A percentile compares a stretch with the other conserved stretches of the same genome.
These are phyloP conservation scores for Durusdinium trenchii DNA, from an alignment of 73 alveolate species.

Conservation along the genomic window DNA sequence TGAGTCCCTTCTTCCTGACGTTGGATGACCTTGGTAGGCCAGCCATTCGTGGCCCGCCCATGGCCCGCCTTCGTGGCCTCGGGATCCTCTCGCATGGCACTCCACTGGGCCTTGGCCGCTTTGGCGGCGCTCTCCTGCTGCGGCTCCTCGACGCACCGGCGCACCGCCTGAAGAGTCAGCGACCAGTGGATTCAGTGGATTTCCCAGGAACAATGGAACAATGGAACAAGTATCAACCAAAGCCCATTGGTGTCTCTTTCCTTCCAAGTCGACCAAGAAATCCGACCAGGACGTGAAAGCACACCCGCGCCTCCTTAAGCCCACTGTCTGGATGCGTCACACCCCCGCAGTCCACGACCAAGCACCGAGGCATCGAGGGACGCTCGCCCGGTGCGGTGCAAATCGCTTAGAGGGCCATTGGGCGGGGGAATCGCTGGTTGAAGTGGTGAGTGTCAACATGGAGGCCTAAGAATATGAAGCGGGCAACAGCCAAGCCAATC, in stretches of 20 bases:
- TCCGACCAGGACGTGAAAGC: background rate
- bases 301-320: conserved; percentile 42
- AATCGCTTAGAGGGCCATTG: background rate
- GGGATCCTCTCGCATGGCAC: conserved; percentile 62
- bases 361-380: conserved; percentile 64
- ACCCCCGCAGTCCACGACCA: conserved; percentile 94
- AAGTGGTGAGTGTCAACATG: background rate
- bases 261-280: background rate
- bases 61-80: conserved; percentile 48
- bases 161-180: conserved; percentile 26
- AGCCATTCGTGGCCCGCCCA: no score
- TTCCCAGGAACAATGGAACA: background rate
- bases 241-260: background rate
- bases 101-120: conserved; percentile 76
- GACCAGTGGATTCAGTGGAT: background rate
- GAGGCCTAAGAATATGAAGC: background rate
- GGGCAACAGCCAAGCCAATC: no score
- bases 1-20: no score
- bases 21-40: no score
- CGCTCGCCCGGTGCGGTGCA: background rate
- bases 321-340: conserved; percentile 90
- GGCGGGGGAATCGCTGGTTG: background rate
- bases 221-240: background rate
- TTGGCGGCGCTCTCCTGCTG: conserved; percentile 12
- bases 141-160: conserved; percentile 25